A percentile compares a stretch with the other conserved stretches of the same genome.
These are phyloP conservation scores for Eimeria sp. DNA, from an alignment of 169 alveolate species.

Conservation along the genomic window DNA sequence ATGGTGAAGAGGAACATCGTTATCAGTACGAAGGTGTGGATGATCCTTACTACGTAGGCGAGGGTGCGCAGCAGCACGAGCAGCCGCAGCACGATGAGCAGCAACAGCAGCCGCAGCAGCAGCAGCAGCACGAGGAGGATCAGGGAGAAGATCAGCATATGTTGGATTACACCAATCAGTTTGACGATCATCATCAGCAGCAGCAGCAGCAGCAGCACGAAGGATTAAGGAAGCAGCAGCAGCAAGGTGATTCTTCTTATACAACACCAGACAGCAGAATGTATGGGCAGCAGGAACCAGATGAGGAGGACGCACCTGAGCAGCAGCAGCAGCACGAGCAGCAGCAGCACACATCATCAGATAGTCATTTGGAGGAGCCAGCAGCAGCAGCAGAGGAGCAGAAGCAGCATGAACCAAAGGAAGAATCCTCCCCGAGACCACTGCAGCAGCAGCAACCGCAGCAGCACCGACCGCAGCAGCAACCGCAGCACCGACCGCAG, in stretches of 20 bases:
- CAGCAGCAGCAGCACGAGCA: constrained; percentile 18
- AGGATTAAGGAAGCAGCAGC: neutral
- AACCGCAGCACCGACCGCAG: too few relatives aligned
- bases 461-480: too few relatives aligned
- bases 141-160: neutral
- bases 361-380: neutral
- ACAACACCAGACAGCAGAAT: neutral
- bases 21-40: neutral
- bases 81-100: neutral
- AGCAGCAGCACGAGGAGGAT: neutral
- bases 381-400: constrained; percentile 25
- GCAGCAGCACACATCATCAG: neutral
- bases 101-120: constrained; percentile 15
- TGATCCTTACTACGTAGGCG: neutral
- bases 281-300: constrained; percentile 6
- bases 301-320: neutral
- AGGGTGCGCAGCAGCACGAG: neutral
- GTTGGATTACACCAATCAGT: neutral
- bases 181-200: neutral
- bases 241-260: neutral
- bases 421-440: neutral
- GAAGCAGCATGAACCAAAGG: neutral
- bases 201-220: constrained; percentile 21
- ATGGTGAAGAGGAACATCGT: neutral
- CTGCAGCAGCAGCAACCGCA: too few relatives aligned